Base-by-base conservation (phyloP, 345 rosid species). In the Gossypium mustelinum region DNA sequence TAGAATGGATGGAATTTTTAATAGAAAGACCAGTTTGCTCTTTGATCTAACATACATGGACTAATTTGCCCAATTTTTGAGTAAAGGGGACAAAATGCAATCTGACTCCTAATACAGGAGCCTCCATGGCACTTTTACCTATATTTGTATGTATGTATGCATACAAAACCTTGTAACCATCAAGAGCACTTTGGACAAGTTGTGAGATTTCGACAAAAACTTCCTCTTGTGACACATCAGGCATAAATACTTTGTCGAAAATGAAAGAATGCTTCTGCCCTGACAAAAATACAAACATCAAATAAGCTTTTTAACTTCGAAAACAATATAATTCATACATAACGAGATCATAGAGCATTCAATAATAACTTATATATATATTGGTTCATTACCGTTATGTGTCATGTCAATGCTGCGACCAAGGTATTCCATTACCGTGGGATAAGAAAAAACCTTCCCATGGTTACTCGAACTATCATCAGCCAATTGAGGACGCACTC, bases 101-200 rank as follows among this genome's bases (percentile, higher is more conserved):
- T 5, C 41, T 5, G 7, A 34, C 41, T 34, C 41, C 7, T 34
- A 34, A 0, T 34, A 34, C 2, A 34, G 0, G 41, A 5, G 39
- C 41, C 7, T 34, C 41, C 41, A 34, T 5, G 41, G 41, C 41
- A 34, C 41, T 34, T 5, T 34, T 34, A 34, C 41, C 41, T 34
- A 34, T 34, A 34, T 34, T 34, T 34, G 4, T 56, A 56, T 20
- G 5, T 20, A 56, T 20, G 18, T 54, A 9, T 56, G 3, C 10
- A 56, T 18, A 10, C 20, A 58, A 34, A 84, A 94, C 98, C 99
- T 95, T 95, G 75, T 92, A 95, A 74, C 99, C 99, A 73, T 95
- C 99, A 22, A 95, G 96, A 81, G 99, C 98, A 83, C 99, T 95
- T 75, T 95, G 99, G 78, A 95, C 96, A 76, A 95, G 98, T 69